Evolutionary conservation across 140 eudicot species (phyloP), one percentile per base, ranked within the genome.

Genomic region (Bidens hawaiensis): DNA sequence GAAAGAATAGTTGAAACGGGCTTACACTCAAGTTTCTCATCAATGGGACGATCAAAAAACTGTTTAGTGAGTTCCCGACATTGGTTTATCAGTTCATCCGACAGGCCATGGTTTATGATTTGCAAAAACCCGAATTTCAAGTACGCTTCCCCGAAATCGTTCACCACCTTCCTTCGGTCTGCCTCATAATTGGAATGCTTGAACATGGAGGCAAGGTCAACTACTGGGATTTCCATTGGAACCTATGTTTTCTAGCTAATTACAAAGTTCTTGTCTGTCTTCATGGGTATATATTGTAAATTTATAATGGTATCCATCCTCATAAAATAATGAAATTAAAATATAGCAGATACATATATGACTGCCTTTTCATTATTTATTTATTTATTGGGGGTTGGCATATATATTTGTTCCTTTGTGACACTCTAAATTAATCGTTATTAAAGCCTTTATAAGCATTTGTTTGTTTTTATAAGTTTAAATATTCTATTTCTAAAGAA

Each of bases 61-160:
- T 18, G 34, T 45, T 30, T 21, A n/a, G 45, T 16, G 17, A 73
- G 42, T 24, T 64, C 67, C 7, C 21, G 61, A 49, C 53, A 36
- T 3, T 8, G 30, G 38, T 34, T 45, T 6, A 73, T 23, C 4
- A 54, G 67, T 7, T 55, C 67, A 22, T 43, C 34, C 5, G 62
- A 61, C 40, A 73, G 33, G 19, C 78, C 78, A 26, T 73, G 72
- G 67, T 73, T 64, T 56, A 64, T 26, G 13, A 73, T 41, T 17
- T 15, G 72, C 16, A 73, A 46, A 65, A 73, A 53, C 5, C 78
- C 78, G 8, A 63, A 73, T 56, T 54, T 52, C 4, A 45, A 11
- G 23, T 72, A 64, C 12, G 72, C 78, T 47, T 55, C 24, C 18
- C 77, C 72, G 43, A 72, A 50, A 21, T 63, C 60, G 11, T 30